A percentile compares a stretch with the other conserved stretches of the same genome.
phyloP scores from a whole-genome alignment of 148 eudicot genomes.

The Rheum nobile region DNA sequence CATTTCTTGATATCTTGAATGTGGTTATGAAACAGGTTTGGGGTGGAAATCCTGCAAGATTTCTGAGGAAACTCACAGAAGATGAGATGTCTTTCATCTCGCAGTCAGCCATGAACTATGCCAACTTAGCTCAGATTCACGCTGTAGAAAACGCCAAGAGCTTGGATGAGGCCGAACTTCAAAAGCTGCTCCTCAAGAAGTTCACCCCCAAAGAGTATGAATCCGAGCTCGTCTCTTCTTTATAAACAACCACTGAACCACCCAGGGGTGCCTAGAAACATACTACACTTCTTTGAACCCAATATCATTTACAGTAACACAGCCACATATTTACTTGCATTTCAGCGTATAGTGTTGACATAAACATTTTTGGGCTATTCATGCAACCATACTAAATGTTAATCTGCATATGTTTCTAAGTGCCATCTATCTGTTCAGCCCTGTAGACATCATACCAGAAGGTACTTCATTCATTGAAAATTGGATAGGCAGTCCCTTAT shows the following conservation, averaged over 20 bases:
- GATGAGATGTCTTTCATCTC: conserved; percentile 86
- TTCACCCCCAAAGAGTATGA: conserved; percentile 52
- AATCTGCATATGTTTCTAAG: conserved; percentile 48
- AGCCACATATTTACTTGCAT: too few species aligned
- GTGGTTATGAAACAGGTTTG: conserved; percentile 24
- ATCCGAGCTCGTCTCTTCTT: conserved; percentile 51
- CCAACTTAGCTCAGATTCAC: conserved; percentile 63
- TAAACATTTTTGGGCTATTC: too few species aligned
- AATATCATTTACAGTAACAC: background rate
- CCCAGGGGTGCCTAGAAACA: conserved; percentile 18
- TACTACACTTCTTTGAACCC: background rate
- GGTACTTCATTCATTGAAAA: too few species aligned
- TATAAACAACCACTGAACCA: conserved; percentile 32
- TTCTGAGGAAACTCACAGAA: conserved; percentile 74
- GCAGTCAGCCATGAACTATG: conserved; percentile 68
- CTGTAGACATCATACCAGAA: conserved; percentile 88
- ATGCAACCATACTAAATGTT: background rate
- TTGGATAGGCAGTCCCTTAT: too few species aligned
- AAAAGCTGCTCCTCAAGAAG: conserved; percentile 66
- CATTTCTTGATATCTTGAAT: background rate
- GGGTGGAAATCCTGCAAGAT: conserved; percentile 80
- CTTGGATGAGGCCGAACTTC: conserved; percentile 62
- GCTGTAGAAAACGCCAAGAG: conserved; percentile 72
- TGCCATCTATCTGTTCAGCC: conserved; percentile 60
- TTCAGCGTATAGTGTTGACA: too few species aligned